Conservation (phyloP, 2,329 filamentous ascomycete genomes). For the Colletotrichum endophyticum region DNA sequence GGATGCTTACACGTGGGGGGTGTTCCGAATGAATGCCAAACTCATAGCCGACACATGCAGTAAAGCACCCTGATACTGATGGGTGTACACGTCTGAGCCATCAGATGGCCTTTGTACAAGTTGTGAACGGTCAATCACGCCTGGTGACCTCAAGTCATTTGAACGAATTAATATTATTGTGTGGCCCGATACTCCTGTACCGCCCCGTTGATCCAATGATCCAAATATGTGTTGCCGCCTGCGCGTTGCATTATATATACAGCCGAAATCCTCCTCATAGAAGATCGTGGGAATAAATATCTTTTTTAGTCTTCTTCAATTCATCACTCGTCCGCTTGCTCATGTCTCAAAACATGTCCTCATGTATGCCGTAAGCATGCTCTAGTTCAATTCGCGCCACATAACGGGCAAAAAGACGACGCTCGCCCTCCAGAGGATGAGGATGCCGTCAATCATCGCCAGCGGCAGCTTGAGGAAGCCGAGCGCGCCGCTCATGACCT, state of each 20-base stretch:
- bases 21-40: neutral
- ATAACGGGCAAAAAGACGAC: conserved; percentile 85
- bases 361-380: neutral
- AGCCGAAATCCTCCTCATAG: neutral
- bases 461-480: conserved; percentile 66
- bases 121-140: neutral
- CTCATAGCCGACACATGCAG: neutral
- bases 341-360: conserved; percentile 4
- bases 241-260: neutral
- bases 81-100: neutral
- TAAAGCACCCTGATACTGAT: neutral
- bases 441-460: conserved; percentile 66
- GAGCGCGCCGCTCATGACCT: conserved; percentile 46
- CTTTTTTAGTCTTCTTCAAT: neutral
- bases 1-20: neutral
- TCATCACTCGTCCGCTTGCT: conserved; percentile 3
- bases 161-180: conserved; percentile 9
- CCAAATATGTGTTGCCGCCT: neutral
- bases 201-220: conserved; percentile 14
- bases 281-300: neutral
- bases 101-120: neutral
- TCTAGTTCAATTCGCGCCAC: conserved; percentile 62
- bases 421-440: conserved; percentile 81
- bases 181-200: neutral
- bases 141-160: neutral